Conservation (phyloP, 768 basidiomycete genomes). For the Mycena crocata region DNA sequence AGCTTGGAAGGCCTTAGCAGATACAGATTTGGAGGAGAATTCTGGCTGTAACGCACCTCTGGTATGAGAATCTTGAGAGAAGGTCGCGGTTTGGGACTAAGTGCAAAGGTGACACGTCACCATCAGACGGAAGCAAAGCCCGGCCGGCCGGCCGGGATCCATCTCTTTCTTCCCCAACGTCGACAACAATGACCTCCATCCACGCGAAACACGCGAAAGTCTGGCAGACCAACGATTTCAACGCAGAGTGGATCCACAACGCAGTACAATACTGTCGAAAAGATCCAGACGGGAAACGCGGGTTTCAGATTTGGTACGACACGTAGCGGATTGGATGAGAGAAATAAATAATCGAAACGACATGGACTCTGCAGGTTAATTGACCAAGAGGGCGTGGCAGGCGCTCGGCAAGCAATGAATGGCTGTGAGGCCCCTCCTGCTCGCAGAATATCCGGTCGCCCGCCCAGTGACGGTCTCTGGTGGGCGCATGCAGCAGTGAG, state of each 20-base stretch:
- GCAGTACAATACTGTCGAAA: slow-evolving; percentile 7
- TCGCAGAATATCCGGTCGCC: not conserved
- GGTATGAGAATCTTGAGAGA: no score
- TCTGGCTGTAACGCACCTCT: no score
- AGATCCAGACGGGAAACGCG: slow-evolving; percentile 4
- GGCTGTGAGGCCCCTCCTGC: not conserved
- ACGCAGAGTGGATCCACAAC: slow-evolving; percentile 13
- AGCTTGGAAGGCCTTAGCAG: no score
- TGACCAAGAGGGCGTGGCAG: not conserved
- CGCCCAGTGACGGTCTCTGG: not conserved
- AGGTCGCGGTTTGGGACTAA: no score
- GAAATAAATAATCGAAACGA: no score
- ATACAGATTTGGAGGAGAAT: no score
- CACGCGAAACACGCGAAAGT: slow-evolving; percentile 3
- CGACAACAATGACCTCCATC: slow-evolving; percentile 5
- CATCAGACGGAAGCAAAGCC: no score
- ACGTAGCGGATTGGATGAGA: no score
- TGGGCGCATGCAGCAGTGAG: slow-evolving; percentile 15
- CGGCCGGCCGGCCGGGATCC: no score
- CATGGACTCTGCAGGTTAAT: slow-evolving; percentile 3
- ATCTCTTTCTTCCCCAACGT: no score
- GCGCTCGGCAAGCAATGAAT: not conserved
- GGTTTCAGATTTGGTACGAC: not conserved
- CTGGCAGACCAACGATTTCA: slow-evolving; percentile 10
- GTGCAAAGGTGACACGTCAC: no score